These are phyloP conservation scores for Sugiyamaella sp. DNA, from an alignment of 1,139 yeast species.

Conservation along the genomic window DNA sequence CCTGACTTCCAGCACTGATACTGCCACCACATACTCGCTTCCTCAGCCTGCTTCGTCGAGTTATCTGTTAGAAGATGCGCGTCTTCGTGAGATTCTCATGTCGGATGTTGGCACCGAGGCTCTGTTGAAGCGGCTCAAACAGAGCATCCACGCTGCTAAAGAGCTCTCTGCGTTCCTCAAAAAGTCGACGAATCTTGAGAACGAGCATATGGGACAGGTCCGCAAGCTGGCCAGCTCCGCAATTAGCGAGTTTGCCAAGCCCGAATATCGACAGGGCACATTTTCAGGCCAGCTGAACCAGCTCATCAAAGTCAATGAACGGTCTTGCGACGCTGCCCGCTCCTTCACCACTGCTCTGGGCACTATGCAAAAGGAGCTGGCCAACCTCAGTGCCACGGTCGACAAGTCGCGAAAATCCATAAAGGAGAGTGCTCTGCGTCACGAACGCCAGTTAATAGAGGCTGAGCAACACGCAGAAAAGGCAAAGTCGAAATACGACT, in stretches of 20 bases:
- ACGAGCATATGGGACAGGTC: constrained; percentile 73
- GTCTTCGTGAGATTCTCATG: constrained; percentile 52
- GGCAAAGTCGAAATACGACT: constrained; percentile 79
- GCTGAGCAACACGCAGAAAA: constrained; percentile 84
- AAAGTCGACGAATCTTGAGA: constrained; percentile 77
- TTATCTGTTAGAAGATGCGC: constrained; percentile 50
- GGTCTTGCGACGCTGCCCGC: constrained; percentile 67
- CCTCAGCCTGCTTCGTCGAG: constrained; percentile 16
- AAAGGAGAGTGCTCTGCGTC: constrained; percentile 79
- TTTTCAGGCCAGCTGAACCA: constrained; percentile 67
- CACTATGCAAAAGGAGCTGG: constrained; percentile 83
- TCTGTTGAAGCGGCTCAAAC: constrained; percentile 72
- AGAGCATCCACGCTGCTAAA: constrained; percentile 77
- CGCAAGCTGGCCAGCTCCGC: constrained; percentile 65
- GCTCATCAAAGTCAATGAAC: constrained; percentile 77
- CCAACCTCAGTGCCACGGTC: constrained; percentile 70
- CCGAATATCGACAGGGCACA: constrained; percentile 65
- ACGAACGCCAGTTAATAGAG: constrained; percentile 83
- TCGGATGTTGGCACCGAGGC: constrained; percentile 66
- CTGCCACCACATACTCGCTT: constrained; percentile 2
- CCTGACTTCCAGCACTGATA: neutral
- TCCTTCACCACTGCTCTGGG: constrained; percentile 79
- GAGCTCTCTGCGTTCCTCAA: constrained; percentile 80
- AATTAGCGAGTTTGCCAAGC: constrained; percentile 53
- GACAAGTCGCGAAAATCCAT: constrained; percentile 69